Conservation (phyloP, 129 eudicot species). For the Chrysanthemum lavandulifolium region DNA sequence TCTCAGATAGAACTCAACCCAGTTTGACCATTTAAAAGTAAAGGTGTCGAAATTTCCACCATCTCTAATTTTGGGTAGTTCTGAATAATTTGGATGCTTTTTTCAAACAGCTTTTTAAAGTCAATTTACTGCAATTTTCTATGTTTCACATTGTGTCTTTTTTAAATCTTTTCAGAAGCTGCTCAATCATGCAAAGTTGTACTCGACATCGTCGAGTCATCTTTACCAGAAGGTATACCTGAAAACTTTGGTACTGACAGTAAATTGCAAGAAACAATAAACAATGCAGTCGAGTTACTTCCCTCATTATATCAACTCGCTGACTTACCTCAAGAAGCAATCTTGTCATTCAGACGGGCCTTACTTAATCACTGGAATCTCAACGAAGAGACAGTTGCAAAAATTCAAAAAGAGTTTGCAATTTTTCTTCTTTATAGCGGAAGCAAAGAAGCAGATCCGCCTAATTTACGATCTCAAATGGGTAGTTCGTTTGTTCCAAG, state of each 20-base stretch:
- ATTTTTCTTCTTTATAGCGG: slow-evolving; percentile 89
- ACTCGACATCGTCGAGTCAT: slow-evolving; percentile 89
- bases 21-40: not conserved
- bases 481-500: slow-evolving; percentile 70
- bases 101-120: not conserved
- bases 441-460: slow-evolving; percentile 58
- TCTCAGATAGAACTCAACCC: not conserved
- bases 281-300: slow-evolving; percentile 83
- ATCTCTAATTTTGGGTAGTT: not conserved
- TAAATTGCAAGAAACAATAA: slow-evolving; percentile 90
- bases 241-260: slow-evolving; percentile 72
- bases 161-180: slow-evolving; percentile 71
- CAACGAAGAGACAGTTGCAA: slow-evolving; percentile 54
- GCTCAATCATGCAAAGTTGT: slow-evolving; percentile 89
- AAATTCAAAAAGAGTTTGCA: slow-evolving; percentile 80
- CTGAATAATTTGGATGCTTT: not conserved
- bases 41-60: not conserved
- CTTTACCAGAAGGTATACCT: slow-evolving; percentile 90
- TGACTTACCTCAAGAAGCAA: slow-evolving; percentile 72
- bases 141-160: not conserved
- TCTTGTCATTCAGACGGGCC: slow-evolving; percentile 73
- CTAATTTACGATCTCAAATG: slow-evolving; percentile 63
- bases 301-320: slow-evolving; percentile 85
- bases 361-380: slow-evolving; percentile 85
- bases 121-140: not conserved